Base-by-base conservation (phyloP, 2,329 filamentous ascomycete species). In the Hypoxylon sp. region DNA sequence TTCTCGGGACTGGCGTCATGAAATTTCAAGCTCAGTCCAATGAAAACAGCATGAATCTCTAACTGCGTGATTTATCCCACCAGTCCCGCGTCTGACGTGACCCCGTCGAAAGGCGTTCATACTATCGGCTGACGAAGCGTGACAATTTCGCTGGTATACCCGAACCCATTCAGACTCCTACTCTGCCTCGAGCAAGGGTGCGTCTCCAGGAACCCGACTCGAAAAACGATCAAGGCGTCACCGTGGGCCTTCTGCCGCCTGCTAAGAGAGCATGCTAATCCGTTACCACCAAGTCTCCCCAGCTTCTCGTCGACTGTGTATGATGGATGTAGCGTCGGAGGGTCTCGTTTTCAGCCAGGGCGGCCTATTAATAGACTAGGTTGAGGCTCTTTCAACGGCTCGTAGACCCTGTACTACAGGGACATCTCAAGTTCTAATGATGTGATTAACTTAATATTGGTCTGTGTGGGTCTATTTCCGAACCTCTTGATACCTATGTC, bases 121-220 rank as follows among this genome's bases (percentile, higher is more conserved):
- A 11, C 16, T 3, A 41, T 19, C 9, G 37, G 59, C 63, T 66
- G 55, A 66, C 63, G 32, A 19, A 55, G 62, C 53, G 50, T 68
- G 61, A 65, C 51, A 19, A 19, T 23, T 29, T 57, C n/a, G 39
- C 12, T 51, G 53, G 53, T 34, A 51, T 37, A 37, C 11, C 29
- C 32, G 50, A 57, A 50, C 41, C 50, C 59, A 57, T 65, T 56
- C 62, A 63, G 27, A 66, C 51, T 23, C 47, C 63, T 55, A 55
- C 54, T 21, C 54, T 68, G 63, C 61, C 61, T 48, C 51, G 27
- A 50, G 21, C 16, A 55, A 25, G n/a, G 23, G 11, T 29, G 5
- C 23, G 27, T 43, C 51, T 43, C 21, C 34, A 43, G 37, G 23
- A 53, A 23, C 19, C 7, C 50, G 32, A 50, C 14, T 29, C 34